A percentile compares a stretch with the other conserved stretches of the same genome.
These are phyloP conservation scores for Prunus mira DNA, from an alignment of 306 rosid genomes.

Conservation along the genomic window DNA sequence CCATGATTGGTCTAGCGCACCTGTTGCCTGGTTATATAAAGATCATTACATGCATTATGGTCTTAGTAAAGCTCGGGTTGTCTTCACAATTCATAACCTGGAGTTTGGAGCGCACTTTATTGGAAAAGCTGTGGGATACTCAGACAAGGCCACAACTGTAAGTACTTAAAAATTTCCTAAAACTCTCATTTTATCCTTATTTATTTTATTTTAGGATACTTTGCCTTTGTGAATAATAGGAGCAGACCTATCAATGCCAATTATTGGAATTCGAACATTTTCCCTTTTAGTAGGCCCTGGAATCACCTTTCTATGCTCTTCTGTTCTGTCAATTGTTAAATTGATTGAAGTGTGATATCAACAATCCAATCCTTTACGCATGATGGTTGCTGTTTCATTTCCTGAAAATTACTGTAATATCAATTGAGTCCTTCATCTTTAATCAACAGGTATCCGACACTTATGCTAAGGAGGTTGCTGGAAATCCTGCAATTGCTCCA, in stretches of 20 bases:
- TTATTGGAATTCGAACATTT: not conserved
- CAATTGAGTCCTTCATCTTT: slow-evolving; percentile 8
- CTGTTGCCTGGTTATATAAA: slow-evolving; percentile 94
- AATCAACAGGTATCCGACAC: slow-evolving; percentile 75
- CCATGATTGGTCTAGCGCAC: slow-evolving; percentile 99
- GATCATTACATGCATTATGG: slow-evolving; percentile 78
- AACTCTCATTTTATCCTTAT: slow-evolving; percentile 8
- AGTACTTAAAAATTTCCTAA: slow-evolving; percentile 33
- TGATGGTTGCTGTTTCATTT: not conserved
- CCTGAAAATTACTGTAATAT: not conserved
- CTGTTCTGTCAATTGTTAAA: not conserved
- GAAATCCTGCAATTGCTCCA: slow-evolving; percentile 66
- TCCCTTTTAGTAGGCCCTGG: not conserved
- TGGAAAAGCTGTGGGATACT: slow-evolving; percentile 60
- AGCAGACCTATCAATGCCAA: not conserved
- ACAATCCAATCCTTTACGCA: not conserved
- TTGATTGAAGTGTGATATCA: not conserved
- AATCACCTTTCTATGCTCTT: slow-evolving; percentile 1
- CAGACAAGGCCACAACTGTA: slow-evolving; percentile 96
- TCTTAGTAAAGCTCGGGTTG: slow-evolving; percentile 73
- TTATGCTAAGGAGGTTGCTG: slow-evolving; percentile 80
- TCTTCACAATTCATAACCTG: slow-evolving; percentile 97
- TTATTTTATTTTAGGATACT: not conserved
- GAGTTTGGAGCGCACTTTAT: slow-evolving; percentile 79
- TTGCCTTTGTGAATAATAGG: not conserved